Conservation (phyloP, 768 basidiomycete genomes). For the Cyathus striatus region DNA sequence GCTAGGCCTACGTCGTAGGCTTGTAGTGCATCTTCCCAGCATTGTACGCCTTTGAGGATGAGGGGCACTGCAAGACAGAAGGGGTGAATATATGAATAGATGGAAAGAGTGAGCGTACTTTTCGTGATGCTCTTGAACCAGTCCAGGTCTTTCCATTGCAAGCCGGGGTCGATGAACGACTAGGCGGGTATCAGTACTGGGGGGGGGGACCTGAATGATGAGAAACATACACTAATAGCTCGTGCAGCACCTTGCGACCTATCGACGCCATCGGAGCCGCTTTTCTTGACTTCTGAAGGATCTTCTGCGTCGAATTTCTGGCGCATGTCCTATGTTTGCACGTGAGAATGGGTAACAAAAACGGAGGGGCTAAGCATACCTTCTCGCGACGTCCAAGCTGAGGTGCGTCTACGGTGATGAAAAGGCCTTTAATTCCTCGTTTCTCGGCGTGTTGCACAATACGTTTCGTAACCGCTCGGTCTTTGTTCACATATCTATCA, state of each 20-base stretch:
- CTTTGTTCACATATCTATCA: conserved; percentile 83
- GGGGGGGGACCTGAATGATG: neutral
- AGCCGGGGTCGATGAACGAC: conserved; percentile 92
- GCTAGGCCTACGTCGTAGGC: conserved; percentile 15
- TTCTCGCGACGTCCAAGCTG: conserved; percentile 93
- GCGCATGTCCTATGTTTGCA: conserved; percentile 69
- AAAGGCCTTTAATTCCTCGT: conserved; percentile 87
- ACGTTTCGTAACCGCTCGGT: conserved; percentile 77
- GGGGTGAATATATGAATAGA: neutral
- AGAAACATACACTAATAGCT: conserved; percentile 73
- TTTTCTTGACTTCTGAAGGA: conserved; percentile 47
- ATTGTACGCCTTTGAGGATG: conserved; percentile 64
- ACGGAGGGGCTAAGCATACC: conserved; percentile 17
- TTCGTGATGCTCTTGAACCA: conserved; percentile 81
- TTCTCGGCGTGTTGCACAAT: conserved; percentile 87
- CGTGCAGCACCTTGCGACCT: conserved; percentile 88
- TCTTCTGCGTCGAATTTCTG: conserved; percentile 89
- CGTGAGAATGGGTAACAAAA: neutral
- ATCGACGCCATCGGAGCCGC: conserved; percentile 56
- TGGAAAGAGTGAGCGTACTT: conserved; percentile 43
- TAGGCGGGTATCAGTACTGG: conserved; percentile 18
- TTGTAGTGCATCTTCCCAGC: conserved; percentile 40
- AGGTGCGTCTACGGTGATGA: conserved; percentile 97
- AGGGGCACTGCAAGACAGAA: conserved; percentile 49
- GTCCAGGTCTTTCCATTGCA: conserved; percentile 80